Evolutionary conservation across 1,284 basidiomycete genomes (phyloP).

Genomic region (Cutaneotrichosporon sp.): DNA sequence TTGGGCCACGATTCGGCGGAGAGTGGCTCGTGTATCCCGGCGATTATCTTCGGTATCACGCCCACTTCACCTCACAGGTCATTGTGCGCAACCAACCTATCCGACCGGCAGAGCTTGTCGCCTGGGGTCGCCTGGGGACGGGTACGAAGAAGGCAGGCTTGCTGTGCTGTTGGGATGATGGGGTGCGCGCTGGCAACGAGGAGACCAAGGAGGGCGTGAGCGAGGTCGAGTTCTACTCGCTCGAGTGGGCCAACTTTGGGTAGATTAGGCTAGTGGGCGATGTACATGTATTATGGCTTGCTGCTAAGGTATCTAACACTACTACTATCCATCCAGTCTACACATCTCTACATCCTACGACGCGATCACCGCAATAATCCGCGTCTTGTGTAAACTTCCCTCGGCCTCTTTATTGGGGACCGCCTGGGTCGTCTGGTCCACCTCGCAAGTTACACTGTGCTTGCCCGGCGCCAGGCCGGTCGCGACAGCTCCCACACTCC

Average conservation of each 20-base stretch:
- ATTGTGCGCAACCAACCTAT: constrained; percentile 64
- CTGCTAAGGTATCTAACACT: background rate
- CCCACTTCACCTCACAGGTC: constrained; percentile 88
- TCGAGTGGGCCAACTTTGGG: constrained; percentile 92
- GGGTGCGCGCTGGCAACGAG: constrained; percentile 13
- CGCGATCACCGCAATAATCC: constrained; percentile 4
- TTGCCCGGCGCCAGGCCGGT: constrained; percentile 7
- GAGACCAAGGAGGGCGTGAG: constrained; percentile 41
- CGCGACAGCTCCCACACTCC: background rate
- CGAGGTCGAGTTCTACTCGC: constrained; percentile 70
- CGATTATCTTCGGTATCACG: constrained; percentile 93
- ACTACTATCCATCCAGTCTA: background rate
- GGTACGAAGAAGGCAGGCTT: constrained; percentile 97
- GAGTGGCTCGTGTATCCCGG: constrained; percentile 96
- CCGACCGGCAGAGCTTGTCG: constrained; percentile 86
- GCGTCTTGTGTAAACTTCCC: background rate
- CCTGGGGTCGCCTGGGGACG: constrained; percentile 91
- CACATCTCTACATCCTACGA: background rate
- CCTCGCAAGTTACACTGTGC: constrained; percentile 14
- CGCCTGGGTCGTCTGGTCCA: constrained; percentile 12
- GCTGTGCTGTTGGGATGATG: constrained; percentile 79
- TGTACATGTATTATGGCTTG: background rate
- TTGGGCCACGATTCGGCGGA: constrained; percentile 76
- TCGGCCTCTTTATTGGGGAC: background rate
- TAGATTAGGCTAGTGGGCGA: constrained; percentile 42